Evolutionary conservation across 176 grass and related monocot genomes (phyloP), one percentile per base, ranked within the genome.

Genomic region (Melocanna baccifera): DNA sequence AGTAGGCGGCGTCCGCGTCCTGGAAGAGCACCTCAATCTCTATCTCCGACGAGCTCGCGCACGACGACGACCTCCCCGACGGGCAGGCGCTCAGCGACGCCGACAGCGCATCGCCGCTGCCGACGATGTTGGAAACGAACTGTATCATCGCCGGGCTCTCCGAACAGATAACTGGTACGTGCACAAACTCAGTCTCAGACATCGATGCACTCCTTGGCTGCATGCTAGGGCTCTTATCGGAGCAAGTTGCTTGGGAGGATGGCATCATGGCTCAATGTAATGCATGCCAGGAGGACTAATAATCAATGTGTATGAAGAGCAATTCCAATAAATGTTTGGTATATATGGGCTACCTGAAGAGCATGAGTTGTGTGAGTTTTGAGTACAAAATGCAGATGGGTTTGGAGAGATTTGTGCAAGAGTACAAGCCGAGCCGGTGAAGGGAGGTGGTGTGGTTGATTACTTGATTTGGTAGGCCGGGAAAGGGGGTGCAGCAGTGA

Each of bases 11-110:
- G 26, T 23, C 62, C 20, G 26, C 28, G 29, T 62, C 57, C 13
- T 74, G 43, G 71, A 83, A 83, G 57, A 83, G 70, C 70, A 83
- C 70, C 71, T 83, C 70, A 58, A 83, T 83, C 70, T 74, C 81
- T 5, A 83, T 29, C 45, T 75, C 81, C 20, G 81, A 73, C 30
- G 62, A 26, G 7, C 78, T 69, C 78, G 45, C 46, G 50, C 63
- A 25, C 13, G 74, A 69, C 62, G 62, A 67, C 0, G 36, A 28
- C 1, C 71, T 84, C 71, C 30, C 62, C 58, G 71, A 71, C 9
- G 29, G 70, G 81, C 43, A 75, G 70, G 81, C 58, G 30, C 81
- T 84, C 41, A 84, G 81, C 29, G 58, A 84, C 58, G 58, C 58
- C 3, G 81, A 47, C 71, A 66, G 70, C 45, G 43, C 6, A 32